phyloP scores from a whole-genome alignment of 805 yeast species.

The Wickerhamiella occidentalis region DNA sequence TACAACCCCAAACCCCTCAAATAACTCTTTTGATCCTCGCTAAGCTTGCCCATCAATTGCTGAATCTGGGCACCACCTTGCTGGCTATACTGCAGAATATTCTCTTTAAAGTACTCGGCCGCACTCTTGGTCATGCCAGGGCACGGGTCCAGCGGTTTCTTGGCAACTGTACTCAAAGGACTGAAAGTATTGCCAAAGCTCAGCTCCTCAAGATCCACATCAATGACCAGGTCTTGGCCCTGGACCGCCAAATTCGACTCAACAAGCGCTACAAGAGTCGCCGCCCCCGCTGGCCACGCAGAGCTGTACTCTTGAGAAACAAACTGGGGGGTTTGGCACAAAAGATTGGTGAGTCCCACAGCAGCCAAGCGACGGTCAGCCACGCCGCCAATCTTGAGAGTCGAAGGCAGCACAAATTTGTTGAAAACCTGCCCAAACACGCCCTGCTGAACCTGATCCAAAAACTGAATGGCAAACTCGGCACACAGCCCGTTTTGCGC shows the following conservation, averaged over 20 bases:
- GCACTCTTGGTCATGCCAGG: conserved; percentile 26
- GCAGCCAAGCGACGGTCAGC: conserved; percentile 37
- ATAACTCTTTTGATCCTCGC: conserved; percentile 1
- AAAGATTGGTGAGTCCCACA: conserved; percentile 38
- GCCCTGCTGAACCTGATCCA: conserved; percentile 29
- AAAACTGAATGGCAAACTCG: conserved; percentile 45
- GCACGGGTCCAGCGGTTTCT: conserved; percentile 59
- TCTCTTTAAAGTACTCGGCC: conserved; percentile 5
- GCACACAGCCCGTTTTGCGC: conserved; percentile 32
- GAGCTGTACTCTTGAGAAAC: conserved; percentile 34
- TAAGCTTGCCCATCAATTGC: neutral
- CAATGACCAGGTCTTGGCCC: conserved; percentile 26
- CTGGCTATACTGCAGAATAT: neutral
- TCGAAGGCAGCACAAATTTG: conserved; percentile 27
- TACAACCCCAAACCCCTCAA: neutral
- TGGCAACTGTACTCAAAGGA: conserved; percentile 50
- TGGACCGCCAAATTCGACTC: conserved; percentile 33
- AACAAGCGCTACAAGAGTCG: conserved; percentile 34
- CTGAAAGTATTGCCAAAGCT: conserved; percentile 83
- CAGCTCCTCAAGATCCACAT: conserved; percentile 53
- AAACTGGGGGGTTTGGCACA: conserved; percentile 29
- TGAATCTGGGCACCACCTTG: neutral
- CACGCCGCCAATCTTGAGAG: conserved; percentile 30
- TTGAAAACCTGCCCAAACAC: conserved; percentile 28
- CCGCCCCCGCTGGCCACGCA: conserved; percentile 35